Percentiles rank a stretch among this genome's conserved stretches.
Conservation (phyloP, 139 green algal genomes). For the Gonium pectorale region DNA sequence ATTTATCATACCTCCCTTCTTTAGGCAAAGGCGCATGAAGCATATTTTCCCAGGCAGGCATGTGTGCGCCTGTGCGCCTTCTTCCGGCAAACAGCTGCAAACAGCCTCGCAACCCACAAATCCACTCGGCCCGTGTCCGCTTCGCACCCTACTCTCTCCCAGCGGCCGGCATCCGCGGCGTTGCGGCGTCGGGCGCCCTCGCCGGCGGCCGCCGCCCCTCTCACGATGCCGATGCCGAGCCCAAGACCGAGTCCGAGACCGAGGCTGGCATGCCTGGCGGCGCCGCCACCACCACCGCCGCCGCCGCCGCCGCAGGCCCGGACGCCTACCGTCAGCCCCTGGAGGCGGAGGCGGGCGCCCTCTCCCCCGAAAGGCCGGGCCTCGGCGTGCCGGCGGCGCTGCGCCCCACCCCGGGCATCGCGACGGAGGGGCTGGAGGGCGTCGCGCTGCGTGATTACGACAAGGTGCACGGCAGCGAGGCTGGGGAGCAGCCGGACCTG, state of each 20-base stretch:
- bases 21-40: neutral
- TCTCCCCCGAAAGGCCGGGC: neutral
- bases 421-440: too few species aligned
- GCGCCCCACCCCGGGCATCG: too few species aligned
- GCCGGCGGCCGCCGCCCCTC: neutral
- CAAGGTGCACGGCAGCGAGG: neutral
- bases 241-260: neutral
- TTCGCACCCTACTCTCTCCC: neutral
- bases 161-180: neutral
- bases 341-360: neutral
- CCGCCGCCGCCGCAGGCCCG: conserved; percentile 1
- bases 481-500: neutral
- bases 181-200: neutral
- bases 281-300: neutral
- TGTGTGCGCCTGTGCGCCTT: neutral
- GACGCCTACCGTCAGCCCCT: neutral
- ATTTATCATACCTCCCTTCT: too few species aligned
- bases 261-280: neutral
- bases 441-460: too few species aligned
- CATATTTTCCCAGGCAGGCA: neutral
- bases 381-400: neutral
- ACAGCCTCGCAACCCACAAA: neutral
- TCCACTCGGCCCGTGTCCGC: neutral
- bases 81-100: neutral
- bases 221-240: too few species aligned